Evolutionary conservation across 2,329 filamentous ascomycete genomes (phyloP).

Genomic region (Cryphonectria carpinicola): DNA sequence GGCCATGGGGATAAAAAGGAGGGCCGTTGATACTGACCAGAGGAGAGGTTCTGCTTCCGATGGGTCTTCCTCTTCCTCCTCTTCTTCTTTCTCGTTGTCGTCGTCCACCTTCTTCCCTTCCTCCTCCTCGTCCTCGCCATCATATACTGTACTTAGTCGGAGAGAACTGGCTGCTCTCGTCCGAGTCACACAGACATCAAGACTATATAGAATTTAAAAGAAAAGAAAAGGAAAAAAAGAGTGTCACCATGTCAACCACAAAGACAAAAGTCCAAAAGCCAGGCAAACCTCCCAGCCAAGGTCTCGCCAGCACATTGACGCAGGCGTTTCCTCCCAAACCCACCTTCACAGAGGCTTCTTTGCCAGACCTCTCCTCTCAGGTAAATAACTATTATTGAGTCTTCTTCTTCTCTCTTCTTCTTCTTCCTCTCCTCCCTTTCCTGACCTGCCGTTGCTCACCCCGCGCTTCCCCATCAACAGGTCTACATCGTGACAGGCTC

Average conservation of each 20-base stretch:
- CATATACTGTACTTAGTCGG: too few relatives aligned
- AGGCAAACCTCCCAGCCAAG: slow-evolving; percentile 1
- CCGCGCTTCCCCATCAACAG: slow-evolving; percentile 20
- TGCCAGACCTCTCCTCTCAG: slow-evolving; percentile 36
- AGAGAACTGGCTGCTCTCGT: background rate
- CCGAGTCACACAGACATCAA: background rate
- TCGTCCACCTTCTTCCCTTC: background rate
- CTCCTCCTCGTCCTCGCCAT: background rate
- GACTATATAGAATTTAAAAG: background rate
- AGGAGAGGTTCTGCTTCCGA: background rate
- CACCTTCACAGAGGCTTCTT: slow-evolving; percentile 38
- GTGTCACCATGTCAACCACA: background rate
- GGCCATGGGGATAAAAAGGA: background rate
- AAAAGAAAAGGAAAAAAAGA: background rate
- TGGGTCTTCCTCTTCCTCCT: background rate
- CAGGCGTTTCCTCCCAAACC: slow-evolving; percentile 37
- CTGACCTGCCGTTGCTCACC: background rate
- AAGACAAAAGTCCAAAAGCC: background rate
- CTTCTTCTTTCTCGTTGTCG: background rate
- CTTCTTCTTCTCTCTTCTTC: background rate
- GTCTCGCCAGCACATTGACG: slow-evolving; percentile 20
- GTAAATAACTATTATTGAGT: slow-evolving; percentile 11
- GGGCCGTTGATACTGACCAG: background rate
- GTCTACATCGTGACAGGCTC: slow-evolving; percentile 46
- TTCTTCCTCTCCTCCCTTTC: too few relatives aligned